Evolutionary conservation across 345 rosid genomes (phyloP), one percentile per base, ranked within the genome.

Genomic region (Populus deltoides): DNA sequence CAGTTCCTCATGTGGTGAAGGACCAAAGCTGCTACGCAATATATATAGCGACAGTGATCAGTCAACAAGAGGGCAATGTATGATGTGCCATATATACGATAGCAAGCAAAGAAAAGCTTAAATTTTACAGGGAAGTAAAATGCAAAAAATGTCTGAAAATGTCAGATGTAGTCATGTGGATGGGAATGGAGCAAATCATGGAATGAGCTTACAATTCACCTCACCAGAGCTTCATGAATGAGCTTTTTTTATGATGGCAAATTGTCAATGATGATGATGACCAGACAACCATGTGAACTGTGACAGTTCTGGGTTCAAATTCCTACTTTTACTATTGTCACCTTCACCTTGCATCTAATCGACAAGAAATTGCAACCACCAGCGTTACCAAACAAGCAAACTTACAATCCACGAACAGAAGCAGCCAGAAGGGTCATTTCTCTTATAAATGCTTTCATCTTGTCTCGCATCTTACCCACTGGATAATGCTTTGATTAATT

Each of bases 331-430:
- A 2, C 2, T 43, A 13, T 43, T 11, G 47, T 43, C 47, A 43
- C 36, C 36, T 33, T 33, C 36, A 33, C 36, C 36, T 33, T 33
- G 36, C 36, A n/a, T 45, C n/a, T n/a, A 43, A 1, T 8, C 66
- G 80, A 76, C 45, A 53, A 62, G 81, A 78, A 78, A 74, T 82
- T 47, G 74, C 86, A 84, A 86, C 86, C 72, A 78, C 84, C 66
- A 4, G 53, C 66, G n/a, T 33, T 72, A 55, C 18, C 75, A 38
- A 39, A 18, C 55, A 61, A 6, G 16, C 76, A 24, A 73, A 38
- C 67, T 72, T 33, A 13, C 36, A 16, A 16, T 31, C 20, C 62
- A 31, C 10, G 15, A 25, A 6, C 15, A 15, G 39, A 68, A 53
- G 59, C 59, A 53, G 59, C 59, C 59, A 53, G 7, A 7, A 53